Base-by-base conservation (phyloP, 2,329 filamentous ascomycete genomes). In the Chrysoporthe puriensis region DNA sequence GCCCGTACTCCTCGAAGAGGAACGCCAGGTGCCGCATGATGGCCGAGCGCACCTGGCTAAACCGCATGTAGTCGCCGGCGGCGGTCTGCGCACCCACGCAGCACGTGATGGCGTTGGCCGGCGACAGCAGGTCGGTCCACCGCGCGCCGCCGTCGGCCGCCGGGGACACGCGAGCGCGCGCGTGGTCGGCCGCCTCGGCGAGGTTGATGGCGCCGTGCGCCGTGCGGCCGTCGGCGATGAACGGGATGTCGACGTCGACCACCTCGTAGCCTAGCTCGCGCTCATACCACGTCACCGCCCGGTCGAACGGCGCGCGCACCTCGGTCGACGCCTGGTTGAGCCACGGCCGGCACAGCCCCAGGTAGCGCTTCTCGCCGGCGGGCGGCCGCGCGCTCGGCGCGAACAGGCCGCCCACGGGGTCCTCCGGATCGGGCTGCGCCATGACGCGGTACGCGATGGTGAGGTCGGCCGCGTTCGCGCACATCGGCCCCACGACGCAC, bases 381-480 rank as follows among this genome's bases (percentile, higher is more conserved):
- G 73, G n/a, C 13, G 8, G 88, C 82, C 0, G 85, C 85, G 80
- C 71, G 16, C 87, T 88, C 4, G 88, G 83, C 0, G 86, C 85
- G 76, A 96, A 96, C 16, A 84, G 80, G 8, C 85, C 79, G 21
- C 91, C 90, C 8, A 84, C 78, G 0, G 84, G 81, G 75, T 90
- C 85, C 2, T 83, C 78, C 0, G 90, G 86, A 73, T 97, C 86
- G 0, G 93, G 91, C 63, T 88, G 85, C 2, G 91, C 86, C 85
- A 96, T 93, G 73, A 92, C 77, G 62, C 92, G 89, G 80, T 96
- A 97, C n/a, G 91, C 90, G 63, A 94, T 84, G 70, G 91, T 90
- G 6, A 97, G 86, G 74, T 97, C 94, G 46, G 89, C 83, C 70
- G 91, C 91, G 65, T 86, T 95, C 60, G 88, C 85, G 18, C 92